A percentile compares a stretch with the other conserved stretches of the same genome.
Conservation (phyloP, 768 basidiomycete species). For the Dacryopinax primogenitus region DNA sequence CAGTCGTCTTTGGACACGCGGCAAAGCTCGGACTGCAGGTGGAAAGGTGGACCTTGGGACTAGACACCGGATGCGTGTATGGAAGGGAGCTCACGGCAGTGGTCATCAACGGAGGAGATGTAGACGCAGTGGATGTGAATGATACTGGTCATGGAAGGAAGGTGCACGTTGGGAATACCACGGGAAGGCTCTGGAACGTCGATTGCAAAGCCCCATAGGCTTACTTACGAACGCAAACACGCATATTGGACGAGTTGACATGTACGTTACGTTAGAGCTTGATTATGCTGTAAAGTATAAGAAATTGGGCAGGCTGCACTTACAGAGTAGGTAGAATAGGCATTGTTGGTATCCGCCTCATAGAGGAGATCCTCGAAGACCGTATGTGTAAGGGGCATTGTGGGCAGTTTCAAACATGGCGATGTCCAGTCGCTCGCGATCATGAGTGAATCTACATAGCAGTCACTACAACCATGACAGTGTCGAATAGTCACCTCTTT, state of each 20-base stretch:
- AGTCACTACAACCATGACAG: too few species aligned
- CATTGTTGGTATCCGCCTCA: too few species aligned
- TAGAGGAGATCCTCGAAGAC: too few species aligned
- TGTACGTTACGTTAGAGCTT: not conserved
- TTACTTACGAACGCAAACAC: not conserved
- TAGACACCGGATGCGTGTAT: slow-evolving; percentile 72
- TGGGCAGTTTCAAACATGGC: too few species aligned
- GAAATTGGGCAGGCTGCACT: not conserved
- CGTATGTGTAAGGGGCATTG: not conserved
- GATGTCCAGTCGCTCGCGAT: too few species aligned
- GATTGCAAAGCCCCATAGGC: not conserved
- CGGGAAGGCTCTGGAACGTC: not conserved
- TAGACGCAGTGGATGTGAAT: not conserved
- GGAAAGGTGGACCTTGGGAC: slow-evolving; percentile 68
- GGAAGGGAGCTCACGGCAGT: slow-evolving; percentile 4
- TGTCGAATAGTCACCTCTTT: too few species aligned
- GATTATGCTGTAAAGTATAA: not conserved
- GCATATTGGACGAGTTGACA: not conserved
- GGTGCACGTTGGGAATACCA: not conserved
- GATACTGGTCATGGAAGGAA: too few species aligned
- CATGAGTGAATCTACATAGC: too few species aligned
- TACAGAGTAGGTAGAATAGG: too few species aligned
- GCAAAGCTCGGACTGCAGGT: slow-evolving; percentile 69
- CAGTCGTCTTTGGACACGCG: slow-evolving; percentile 78
- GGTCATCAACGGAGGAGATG: not conserved